A percentile compares a stretch with the other conserved stretches of the same genome.
phyloP scores from a whole-genome alignment of 306 rosid genomes.

The Fragaria ananassa region DNA sequence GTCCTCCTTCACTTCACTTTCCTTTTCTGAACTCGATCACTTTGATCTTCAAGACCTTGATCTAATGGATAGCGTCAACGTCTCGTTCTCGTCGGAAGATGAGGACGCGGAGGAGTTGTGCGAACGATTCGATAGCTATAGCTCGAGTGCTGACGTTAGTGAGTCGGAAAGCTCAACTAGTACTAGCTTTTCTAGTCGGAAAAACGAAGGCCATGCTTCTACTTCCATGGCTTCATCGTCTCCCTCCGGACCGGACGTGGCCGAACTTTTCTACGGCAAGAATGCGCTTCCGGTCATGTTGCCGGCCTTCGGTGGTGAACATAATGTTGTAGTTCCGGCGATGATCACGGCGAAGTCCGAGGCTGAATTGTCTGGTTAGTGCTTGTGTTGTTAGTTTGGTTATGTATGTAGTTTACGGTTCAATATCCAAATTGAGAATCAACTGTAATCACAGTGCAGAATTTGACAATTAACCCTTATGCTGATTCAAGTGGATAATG shows the following conservation, averaged over 20 bases:
- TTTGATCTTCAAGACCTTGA: slow-evolving; percentile 8
- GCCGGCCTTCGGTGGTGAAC: slow-evolving; percentile 21
- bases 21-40: slow-evolving; percentile 11
- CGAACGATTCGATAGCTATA: slow-evolving; percentile 37
- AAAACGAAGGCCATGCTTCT: slow-evolving; percentile 18
- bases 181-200: slow-evolving; percentile 21
- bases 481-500: not conserved
- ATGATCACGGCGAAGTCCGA: slow-evolving; percentile 13
- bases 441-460: not conserved
- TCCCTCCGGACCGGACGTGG: not conserved
- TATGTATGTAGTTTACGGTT: not conserved
- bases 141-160: slow-evolving; percentile 41
- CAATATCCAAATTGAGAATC: not conserved
- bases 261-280: not conserved
- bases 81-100: slow-evolving; percentile 38
- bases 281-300: not conserved
- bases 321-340: slow-evolving; percentile 19
- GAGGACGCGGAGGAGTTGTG: slow-evolving; percentile 28
- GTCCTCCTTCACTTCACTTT: not conserved
- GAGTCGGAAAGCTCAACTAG: slow-evolving; percentile 37
- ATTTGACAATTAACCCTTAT: not conserved
- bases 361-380: slow-evolving; percentile 32
- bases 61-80: slow-evolving; percentile 29
- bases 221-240: slow-evolving; percentile 27
- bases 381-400: not conserved